Evolutionary conservation across 2,329 filamentous ascomycete genomes (phyloP).

Genomic region (Aspergillus sp.): DNA sequence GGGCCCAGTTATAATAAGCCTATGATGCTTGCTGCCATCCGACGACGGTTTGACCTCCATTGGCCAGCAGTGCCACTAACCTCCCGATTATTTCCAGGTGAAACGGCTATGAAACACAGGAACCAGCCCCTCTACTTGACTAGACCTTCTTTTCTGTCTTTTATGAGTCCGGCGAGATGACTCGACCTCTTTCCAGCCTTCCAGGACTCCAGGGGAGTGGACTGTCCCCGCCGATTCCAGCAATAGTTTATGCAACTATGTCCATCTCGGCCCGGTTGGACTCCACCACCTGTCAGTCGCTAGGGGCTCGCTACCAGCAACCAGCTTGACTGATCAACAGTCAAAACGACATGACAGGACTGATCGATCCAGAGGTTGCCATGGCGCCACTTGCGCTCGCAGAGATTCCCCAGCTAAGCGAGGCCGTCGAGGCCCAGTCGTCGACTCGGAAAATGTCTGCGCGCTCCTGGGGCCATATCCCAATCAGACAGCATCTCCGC

Average conservation of each 20-base stretch:
- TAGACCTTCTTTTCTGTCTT: not conserved
- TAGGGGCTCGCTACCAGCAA: not conserved
- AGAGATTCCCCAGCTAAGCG: not conserved
- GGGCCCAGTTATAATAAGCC: no score
- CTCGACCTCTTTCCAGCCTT: not conserved
- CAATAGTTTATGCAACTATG: not conserved
- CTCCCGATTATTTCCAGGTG: not conserved
- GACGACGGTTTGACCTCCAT: not conserved
- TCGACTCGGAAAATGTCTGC: no score
- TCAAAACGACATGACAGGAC: not conserved
- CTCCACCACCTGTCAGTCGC: not conserved
- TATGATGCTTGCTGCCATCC: no score
- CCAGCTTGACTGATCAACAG: not conserved
- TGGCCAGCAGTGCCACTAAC: not conserved
- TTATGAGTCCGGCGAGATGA: not conserved
- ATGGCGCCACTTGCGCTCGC: not conserved
- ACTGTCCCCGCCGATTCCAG: not conserved
- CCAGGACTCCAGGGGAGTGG: not conserved
- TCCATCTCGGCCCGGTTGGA: not conserved
- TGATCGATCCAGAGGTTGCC: not conserved
- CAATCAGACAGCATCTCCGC: not conserved
- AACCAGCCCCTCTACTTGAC: not conserved
- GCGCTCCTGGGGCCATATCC: not conserved
- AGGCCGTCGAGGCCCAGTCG: not conserved
- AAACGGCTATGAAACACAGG: not conserved